phyloP scores from a whole-genome alignment of 345 rosid species.

The Limnanthes douglasii region DNA sequence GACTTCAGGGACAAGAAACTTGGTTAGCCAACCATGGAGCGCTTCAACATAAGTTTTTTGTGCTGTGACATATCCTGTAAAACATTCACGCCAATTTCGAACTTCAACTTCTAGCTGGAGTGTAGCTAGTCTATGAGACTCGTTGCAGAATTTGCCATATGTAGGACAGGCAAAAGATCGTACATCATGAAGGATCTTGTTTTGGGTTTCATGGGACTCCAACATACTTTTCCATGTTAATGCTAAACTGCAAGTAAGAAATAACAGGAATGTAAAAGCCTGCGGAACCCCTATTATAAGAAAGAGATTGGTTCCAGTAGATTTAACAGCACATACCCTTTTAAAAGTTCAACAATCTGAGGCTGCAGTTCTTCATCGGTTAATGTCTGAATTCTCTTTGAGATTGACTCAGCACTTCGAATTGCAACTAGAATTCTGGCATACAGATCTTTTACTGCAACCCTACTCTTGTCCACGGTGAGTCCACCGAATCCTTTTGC shows the following conservation, averaged over 20 bases:
- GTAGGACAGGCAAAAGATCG: slow-evolving; percentile 10
- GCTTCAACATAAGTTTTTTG: slow-evolving; percentile 30
- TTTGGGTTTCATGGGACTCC: slow-evolving; percentile 26
- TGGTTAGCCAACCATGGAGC: slow-evolving; percentile 23
- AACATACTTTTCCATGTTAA: slow-evolving; percentile 22
- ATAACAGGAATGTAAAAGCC: background rate
- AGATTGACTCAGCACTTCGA: slow-evolving; percentile 20
- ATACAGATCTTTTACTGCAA: slow-evolving; percentile 13
- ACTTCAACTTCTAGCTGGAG: slow-evolving; percentile 25
- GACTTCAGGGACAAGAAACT: slow-evolving; percentile 17
- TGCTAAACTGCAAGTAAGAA: slow-evolving; percentile 17
- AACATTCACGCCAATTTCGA: slow-evolving; percentile 21
- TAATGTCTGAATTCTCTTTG: slow-evolving; percentile 21
- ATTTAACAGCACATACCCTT: slow-evolving; percentile 19
- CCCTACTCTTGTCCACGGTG: slow-evolving; percentile 13
- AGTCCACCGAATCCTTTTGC: slow-evolving; percentile 1
- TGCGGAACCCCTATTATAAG: too few species aligned
- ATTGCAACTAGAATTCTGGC: slow-evolving; percentile 20
- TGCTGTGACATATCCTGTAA: slow-evolving; percentile 13
- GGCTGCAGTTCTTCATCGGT: slow-evolving; percentile 36
- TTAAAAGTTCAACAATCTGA: slow-evolving; percentile 23
- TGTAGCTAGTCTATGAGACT: slow-evolving; percentile 25
- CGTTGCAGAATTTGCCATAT: slow-evolving; percentile 12
- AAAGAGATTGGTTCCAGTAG: too few species aligned
- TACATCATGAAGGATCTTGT: slow-evolving; percentile 20